Percentiles rank a stretch among this genome's conserved stretches.
Evolutionary conservation across 495 filamentous ascomycete species (phyloP).

Genomic region (Aspergillus leporis): DNA sequence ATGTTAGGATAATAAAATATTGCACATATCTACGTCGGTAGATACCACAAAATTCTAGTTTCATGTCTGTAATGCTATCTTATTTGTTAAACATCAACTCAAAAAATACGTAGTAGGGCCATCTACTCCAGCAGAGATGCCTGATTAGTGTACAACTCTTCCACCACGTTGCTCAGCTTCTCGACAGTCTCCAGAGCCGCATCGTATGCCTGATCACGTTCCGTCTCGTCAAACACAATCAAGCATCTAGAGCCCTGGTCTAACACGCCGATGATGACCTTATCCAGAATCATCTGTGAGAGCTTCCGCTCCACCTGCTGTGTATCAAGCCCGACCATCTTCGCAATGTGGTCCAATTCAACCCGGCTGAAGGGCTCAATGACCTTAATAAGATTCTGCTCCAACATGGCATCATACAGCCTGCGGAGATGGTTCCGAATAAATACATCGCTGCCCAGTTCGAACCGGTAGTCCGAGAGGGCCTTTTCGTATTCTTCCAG

Average conservation of each 20-base stretch:
- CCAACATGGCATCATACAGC: conserved; percentile 96
- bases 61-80: conserved; percentile 28
- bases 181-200: conserved; percentile 92
- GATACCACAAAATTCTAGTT: background rate
- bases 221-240: conserved; percentile 94
- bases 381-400: conserved; percentile 98
- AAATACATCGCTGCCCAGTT: conserved; percentile 89
- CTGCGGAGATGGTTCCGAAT: conserved; percentile 92
- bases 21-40: background rate
- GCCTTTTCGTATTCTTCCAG: conserved; percentile 96
- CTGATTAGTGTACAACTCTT: conserved; percentile 96
- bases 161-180: conserved; percentile 96
- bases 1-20: background rate
- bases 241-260: conserved; percentile 97
- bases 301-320: conserved; percentile 97
- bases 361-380: conserved; percentile 98
- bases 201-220: conserved; percentile 91
- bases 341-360: conserved; percentile 93
- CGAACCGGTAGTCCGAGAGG: conserved; percentile 81
- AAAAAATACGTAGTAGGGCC: conserved; percentile 1
- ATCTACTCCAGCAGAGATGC: conserved; percentile 87
- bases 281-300: conserved; percentile 98
- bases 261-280: conserved; percentile 95
- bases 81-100: conserved; percentile 22
- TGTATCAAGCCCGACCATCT: conserved; percentile 94